Conservation (phyloP, 306 rosid genomes). For the Oxytropis ochrocephala region DNA sequence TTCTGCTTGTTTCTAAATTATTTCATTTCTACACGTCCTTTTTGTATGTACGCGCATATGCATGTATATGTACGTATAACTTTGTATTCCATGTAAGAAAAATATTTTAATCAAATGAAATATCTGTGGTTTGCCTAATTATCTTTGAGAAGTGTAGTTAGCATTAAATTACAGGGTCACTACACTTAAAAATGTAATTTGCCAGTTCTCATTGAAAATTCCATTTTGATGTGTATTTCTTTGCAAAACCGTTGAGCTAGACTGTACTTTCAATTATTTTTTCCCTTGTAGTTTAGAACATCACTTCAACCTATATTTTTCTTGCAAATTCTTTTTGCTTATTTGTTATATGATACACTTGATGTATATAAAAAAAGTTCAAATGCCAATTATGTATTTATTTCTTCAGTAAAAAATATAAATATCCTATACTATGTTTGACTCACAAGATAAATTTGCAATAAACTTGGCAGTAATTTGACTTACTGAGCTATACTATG, state of each 20-base stretch:
- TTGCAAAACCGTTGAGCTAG: not conserved
- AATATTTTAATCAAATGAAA: not conserved
- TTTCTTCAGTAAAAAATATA: no score
- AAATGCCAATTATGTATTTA: no score
- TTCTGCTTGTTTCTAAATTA: not conserved
- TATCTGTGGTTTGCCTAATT: not conserved
- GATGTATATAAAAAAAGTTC: no score
- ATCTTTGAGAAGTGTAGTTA: not conserved
- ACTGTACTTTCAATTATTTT: not conserved
- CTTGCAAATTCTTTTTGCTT: no score
- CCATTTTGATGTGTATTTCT: not conserved
- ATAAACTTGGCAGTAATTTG: no score
- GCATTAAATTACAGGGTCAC: not conserved
- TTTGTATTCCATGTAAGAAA: not conserved
- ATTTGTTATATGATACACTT: no score
- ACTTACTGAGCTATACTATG: not conserved
- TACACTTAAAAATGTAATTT: not conserved
- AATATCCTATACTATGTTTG: no score
- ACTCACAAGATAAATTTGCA: no score
- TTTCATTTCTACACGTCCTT: conserved; percentile 5
- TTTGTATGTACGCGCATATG: not conserved
- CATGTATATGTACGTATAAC: not conserved
- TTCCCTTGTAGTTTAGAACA: no score
- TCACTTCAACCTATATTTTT: no score
- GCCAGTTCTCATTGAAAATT: not conserved